Evolutionary conservation across 2,329 filamentous ascomycete genomes (phyloP).

Genomic region (Hypoxylon sp.): DNA sequence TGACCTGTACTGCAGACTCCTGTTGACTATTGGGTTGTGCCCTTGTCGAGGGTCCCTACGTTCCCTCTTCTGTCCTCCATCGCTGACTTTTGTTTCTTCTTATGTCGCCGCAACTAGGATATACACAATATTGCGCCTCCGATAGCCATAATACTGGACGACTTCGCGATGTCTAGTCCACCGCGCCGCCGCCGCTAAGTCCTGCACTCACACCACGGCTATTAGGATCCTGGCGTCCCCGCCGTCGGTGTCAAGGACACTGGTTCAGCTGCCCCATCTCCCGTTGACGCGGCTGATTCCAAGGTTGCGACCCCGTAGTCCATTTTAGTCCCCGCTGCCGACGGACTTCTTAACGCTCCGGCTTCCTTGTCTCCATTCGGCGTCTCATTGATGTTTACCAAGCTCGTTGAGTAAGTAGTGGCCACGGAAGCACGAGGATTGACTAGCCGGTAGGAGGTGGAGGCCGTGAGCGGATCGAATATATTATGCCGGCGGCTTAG

Average conservation of each 20-base stretch:
- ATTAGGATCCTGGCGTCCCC: not conserved
- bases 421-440: slow-evolving; percentile 37
- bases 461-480: slow-evolving; percentile 33
- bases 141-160: slow-evolving; percentile 21
- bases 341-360: slow-evolving; percentile 9
- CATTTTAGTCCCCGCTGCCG: slow-evolving; percentile 37
- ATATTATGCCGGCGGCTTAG: slow-evolving; percentile 15
- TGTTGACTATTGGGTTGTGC: not conserved
- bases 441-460: slow-evolving; percentile 35
- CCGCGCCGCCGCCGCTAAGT: slow-evolving; percentile 25
- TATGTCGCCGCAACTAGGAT: slow-evolving; percentile 30
- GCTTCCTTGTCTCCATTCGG: slow-evolving; percentile 25
- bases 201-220: slow-evolving; percentile 4
- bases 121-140: slow-evolving; percentile 23
- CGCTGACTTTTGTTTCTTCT: slow-evolving; percentile 2
- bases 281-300: slow-evolving; percentile 11
- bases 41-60: not conserved
- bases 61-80: not conserved
- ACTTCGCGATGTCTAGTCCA: slow-evolving; percentile 25
- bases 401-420: slow-evolving; percentile 40
- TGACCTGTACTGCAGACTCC: slow-evolving; percentile 14
- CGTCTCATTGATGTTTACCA: slow-evolving; percentile 36
- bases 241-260: slow-evolving; percentile 4
- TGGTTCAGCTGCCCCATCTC: slow-evolving; percentile 9
- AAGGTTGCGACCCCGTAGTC: slow-evolving; percentile 35